Base-by-base conservation (phyloP, 805 yeast species). In the Candida vartiovaarae region DNA sequence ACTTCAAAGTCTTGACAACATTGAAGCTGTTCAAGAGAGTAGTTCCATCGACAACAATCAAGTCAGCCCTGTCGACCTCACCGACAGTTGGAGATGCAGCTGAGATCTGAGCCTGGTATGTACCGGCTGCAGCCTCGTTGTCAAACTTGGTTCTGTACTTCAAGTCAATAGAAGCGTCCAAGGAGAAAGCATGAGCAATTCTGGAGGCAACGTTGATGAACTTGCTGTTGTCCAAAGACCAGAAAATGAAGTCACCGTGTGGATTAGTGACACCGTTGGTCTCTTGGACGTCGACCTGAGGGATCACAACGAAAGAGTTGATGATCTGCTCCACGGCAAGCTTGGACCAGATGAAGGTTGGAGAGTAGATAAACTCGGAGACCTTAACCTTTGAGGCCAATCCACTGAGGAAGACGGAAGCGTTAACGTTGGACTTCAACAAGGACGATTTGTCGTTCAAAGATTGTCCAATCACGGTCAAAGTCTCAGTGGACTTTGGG, bases 71-170 rank as follows among this genome's bases (percentile, higher is more conserved):
- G 42, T 80, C 85, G 41, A 82, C 65, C 27, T 62, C 52, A 34
- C 59, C 63, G 39, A 50, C 50, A n/a, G 45, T 37, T 28, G 39
- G 11, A 11, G 47, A 11, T 2, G 31, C 11, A 15, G 46, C 6
- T 25, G 57, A 52, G 30, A 58, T 51, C 56, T 82, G 85, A 33
- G 89, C 74, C 62, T 83, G 86, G 60, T 81, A 80, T 7, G 77
- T 59, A 49, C 97, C 97, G 32, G 90, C 91, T 41, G 75, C 76
- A 11, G 78, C 67, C 32, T 71, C 60, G 61, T 86, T 89, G 62
- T 91, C 95, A 55, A 70, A 87, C 56, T 76, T 76, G 41, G 84
- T 74, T 61, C 84, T 72, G 61, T 76, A 74, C 42, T 73, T 64
- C 45, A 84, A 73, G 38, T 64, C 59, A 44, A 83, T 73, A 35